A percentile compares a stretch with the other conserved stretches of the same genome.
Conservation (phyloP, 306 rosid species). For the Astragalus glycyphyllos region DNA sequence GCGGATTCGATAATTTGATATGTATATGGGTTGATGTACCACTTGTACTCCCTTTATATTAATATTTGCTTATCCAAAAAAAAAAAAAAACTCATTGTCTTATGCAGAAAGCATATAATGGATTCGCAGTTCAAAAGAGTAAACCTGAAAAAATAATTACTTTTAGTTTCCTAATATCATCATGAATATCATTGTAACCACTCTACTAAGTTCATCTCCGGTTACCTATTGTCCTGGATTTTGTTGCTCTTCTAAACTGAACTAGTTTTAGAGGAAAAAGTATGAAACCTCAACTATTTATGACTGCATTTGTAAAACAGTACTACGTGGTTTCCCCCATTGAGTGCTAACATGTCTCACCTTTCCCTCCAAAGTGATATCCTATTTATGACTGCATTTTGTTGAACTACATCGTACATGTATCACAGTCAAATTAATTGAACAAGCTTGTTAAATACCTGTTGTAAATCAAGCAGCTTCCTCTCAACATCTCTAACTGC, state of each 20-base stretch:
- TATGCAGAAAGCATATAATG: no score
- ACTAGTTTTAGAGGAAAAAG: not conserved
- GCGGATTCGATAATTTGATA: no score
- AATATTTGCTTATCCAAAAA: no score
- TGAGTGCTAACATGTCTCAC: not conserved
- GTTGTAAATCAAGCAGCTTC: constrained; percentile 90
- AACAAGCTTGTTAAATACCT: constrained; percentile 56
- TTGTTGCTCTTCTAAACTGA: not conserved
- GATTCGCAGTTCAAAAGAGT: not conserved
- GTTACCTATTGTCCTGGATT: not conserved
- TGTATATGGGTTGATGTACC: no score
- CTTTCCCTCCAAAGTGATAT: not conserved
- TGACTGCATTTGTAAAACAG: not conserved
- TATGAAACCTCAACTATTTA: not conserved
- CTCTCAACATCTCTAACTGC: constrained; percentile 92
- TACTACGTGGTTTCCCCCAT: not conserved
- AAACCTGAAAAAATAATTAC: not conserved
- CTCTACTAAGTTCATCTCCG: no score
- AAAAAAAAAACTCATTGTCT: no score
- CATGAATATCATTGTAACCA: constrained; percentile 7
- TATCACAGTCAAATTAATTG: constrained; percentile 4
- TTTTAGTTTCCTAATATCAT: not conserved
- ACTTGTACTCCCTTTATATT: no score
- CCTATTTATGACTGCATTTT: no score
- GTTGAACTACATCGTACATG: not conserved